A percentile compares a stretch with the other conserved stretches of the same genome.
Evolutionary conservation across 768 basidiomycete genomes (phyloP).

Genomic region (Cubamyces lactineus): DNA sequence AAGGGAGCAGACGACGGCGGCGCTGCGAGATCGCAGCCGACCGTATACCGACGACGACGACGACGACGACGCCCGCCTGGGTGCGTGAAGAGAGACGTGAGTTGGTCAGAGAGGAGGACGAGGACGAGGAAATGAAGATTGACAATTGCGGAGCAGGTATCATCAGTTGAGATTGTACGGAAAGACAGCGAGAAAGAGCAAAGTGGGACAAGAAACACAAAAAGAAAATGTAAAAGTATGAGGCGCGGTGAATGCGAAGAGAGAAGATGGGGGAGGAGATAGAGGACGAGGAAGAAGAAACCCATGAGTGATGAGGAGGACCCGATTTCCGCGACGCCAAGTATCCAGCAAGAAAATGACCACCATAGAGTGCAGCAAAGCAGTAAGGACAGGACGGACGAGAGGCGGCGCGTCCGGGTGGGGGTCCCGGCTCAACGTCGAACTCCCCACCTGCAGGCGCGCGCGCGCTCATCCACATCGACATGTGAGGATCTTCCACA

Average conservation of each 20-base stretch:
- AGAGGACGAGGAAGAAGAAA: not conserved
- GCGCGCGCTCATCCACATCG: slow-evolving; percentile 59
- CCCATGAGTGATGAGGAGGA: slow-evolving; percentile 5
- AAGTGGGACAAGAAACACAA: not conserved
- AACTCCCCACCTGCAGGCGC: slow-evolving; percentile 20
- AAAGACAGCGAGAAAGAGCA: slow-evolving; percentile 14
- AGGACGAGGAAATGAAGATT: not conserved
- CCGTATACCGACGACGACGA: too few relatives aligned
- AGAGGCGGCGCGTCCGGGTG: slow-evolving; percentile 13
- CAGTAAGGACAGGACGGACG: slow-evolving; percentile 33
- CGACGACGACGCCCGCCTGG: not conserved
- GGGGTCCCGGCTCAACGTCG: too few relatives aligned
- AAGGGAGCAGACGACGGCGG: not conserved
- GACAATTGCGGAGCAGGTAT: slow-evolving; percentile 21
- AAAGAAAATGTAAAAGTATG: too few relatives aligned
- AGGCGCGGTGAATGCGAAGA: not conserved
- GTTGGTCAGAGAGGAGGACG: not conserved
- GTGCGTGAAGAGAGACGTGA: not conserved
- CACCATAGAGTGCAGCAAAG: slow-evolving; percentile 24
- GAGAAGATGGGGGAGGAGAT: not conserved
- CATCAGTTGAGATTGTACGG: slow-evolving; percentile 12
- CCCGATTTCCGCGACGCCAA: slow-evolving; percentile 6
- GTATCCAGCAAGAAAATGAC: slow-evolving; percentile 15
- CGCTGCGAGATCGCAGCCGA: not conserved
- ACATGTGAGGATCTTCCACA: slow-evolving; percentile 77